phyloP scores from a whole-genome alignment of 768 basidiomycete species.

The Termitomyces sp. region DNA sequence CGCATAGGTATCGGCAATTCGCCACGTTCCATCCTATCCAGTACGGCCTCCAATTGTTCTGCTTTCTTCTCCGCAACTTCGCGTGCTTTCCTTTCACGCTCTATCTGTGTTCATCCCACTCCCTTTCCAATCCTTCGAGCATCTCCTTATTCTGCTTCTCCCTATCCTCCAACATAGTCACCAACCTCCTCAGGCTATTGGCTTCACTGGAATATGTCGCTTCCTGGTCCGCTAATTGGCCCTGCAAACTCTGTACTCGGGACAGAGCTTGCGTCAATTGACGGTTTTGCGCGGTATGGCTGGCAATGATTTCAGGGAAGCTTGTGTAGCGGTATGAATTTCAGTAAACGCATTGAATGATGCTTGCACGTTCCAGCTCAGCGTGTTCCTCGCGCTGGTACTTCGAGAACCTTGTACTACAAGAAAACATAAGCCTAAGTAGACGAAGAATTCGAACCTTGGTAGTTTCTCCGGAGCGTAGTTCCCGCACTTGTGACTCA shows the following conservation, averaged over 20 bases:
- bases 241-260: conserved; percentile 71
- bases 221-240: conserved; percentile 83
- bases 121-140: conserved; percentile 78
- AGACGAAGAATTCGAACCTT: conserved; percentile 44
- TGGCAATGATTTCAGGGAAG: conserved; percentile 68
- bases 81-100: conserved; percentile 65
- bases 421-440: conserved; percentile 1
- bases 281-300: conserved; percentile 67
- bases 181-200: conserved; percentile 68
- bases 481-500: conserved; percentile 69
- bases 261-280: conserved; percentile 77
- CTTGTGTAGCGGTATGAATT: conserved; percentile 62
- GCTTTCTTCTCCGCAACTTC: conserved; percentile 71
- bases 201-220: conserved; percentile 79
- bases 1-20: conserved; percentile 62
- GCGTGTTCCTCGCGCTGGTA: conserved; percentile 81
- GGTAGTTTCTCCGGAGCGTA: conserved; percentile 72
- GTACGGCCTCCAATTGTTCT: conserved; percentile 70
- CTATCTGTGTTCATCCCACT: conserved; percentile 77
- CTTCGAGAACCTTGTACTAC: conserved; percentile 84
- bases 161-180: conserved; percentile 83
- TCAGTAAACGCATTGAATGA: conserved; percentile 73
- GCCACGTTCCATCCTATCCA: conserved; percentile 69
- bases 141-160: conserved; percentile 83
- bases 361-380: conserved; percentile 74